A percentile compares a stretch with the other conserved stretches of the same genome.
phyloP scores from a whole-genome alignment of 2,329 filamentous ascomycete genomes.

The Phyllosticta paracitricarpa region DNA sequence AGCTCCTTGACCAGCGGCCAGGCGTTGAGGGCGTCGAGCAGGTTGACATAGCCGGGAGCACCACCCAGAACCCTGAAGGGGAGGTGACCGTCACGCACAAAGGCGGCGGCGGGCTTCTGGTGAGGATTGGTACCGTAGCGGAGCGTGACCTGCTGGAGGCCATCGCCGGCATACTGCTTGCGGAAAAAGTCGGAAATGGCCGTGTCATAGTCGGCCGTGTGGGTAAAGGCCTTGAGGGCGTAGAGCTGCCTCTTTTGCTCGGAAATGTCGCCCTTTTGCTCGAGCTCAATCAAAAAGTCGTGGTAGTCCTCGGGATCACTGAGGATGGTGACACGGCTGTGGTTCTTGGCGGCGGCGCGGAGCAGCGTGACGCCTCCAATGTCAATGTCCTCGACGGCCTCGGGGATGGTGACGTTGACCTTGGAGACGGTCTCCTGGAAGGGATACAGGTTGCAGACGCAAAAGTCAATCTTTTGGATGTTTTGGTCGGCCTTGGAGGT shows the following conservation, averaged over 20 bases:
- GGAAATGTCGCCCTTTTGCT: conserved; percentile 68
- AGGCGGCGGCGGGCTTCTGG: conserved; percentile 92
- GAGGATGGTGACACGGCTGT: conserved; percentile 87
- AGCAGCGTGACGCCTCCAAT: conserved; percentile 93
- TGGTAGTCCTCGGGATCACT: conserved; percentile 91
- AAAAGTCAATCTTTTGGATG: conserved; percentile 28
- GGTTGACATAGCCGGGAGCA: conserved; percentile 91
- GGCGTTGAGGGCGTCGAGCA: conserved; percentile 90
- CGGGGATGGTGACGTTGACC: conserved; percentile 90
- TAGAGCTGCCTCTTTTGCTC: conserved; percentile 79
- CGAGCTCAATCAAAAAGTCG: conserved; percentile 84
- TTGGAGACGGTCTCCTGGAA: conserved; percentile 98
- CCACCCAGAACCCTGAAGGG: conserved; percentile 94
- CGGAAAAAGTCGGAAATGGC: conserved; percentile 97
- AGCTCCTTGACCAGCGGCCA: conserved; percentile 97
- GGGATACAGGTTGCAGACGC: conserved; percentile 92
- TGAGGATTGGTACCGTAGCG: conserved; percentile 97
- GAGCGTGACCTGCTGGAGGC: conserved; percentile 71
- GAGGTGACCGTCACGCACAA: conserved; percentile 58
- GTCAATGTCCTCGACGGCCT: conserved; percentile 98
- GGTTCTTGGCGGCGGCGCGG: conserved; percentile 95
- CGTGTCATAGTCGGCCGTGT: conserved; percentile 92
- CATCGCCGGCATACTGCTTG: conserved; percentile 84
- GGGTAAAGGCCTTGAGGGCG: conserved; percentile 95
- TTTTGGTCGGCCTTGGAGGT: conserved; percentile 34